These are phyloP conservation scores for Xylaria venustula DNA, from an alignment of 495 filamentous ascomycete species.

Conservation along the genomic window DNA sequence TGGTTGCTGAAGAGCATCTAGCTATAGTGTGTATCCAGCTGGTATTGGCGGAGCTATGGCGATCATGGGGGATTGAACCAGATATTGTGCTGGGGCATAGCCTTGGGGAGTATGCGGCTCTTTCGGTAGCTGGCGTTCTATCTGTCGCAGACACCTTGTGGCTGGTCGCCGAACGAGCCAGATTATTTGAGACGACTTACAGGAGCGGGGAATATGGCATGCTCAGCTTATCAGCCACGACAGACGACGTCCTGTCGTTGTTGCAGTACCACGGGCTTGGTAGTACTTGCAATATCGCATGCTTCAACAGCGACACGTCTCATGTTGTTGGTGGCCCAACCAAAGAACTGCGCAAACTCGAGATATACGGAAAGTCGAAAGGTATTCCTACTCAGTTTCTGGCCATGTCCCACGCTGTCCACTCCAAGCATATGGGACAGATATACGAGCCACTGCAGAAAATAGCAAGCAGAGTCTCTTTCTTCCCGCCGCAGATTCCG, in stretches of 20 bases:
- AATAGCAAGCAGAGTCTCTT: constrained; percentile 49
- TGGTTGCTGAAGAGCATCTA: constrained; percentile 63
- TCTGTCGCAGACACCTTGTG: constrained; percentile 65
- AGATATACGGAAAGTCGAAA: constrained; percentile 44
- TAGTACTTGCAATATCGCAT: constrained; percentile 51
- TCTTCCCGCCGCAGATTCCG: constrained; percentile 51
- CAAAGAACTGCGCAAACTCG: constrained; percentile 46
- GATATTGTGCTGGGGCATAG: constrained; percentile 27
- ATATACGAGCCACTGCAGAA: constrained; percentile 55
- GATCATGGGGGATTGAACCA: constrained; percentile 21
- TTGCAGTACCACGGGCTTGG: constrained; percentile 8
- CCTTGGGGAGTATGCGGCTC: constrained; percentile 70
- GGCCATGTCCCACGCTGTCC: constrained; percentile 62
- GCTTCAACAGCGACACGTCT: constrained; percentile 47
- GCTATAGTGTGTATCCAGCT: constrained; percentile 54
- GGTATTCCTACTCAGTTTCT: constrained; percentile 52
- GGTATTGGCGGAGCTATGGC: constrained; percentile 24
- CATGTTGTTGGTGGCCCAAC: constrained; percentile 49
- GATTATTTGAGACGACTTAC: constrained; percentile 53
- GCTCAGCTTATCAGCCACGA: constrained; percentile 41
- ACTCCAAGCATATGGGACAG: constrained; percentile 62
- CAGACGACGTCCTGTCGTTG: constrained; percentile 1
- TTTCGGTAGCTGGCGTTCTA: constrained; percentile 66
- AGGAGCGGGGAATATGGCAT: constrained; percentile 57
- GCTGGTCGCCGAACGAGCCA: constrained; percentile 66